Evolutionary conservation across 345 rosid species (phyloP).

Genomic region (Abelmoschus esculentus): DNA sequence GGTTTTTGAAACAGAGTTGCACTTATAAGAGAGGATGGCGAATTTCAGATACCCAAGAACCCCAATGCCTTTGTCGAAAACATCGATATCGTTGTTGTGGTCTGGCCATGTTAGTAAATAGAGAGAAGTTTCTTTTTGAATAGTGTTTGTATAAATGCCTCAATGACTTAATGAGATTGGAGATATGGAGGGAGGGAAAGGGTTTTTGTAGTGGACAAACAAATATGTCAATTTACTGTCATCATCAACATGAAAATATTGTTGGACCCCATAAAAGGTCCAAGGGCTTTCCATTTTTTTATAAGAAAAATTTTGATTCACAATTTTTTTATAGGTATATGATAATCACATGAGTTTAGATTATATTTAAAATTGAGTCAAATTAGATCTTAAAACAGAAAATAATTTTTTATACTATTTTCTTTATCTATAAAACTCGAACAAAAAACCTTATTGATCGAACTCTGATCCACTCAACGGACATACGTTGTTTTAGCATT

Average conservation of each 20-base stretch:
- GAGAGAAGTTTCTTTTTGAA: conserved; percentile 11
- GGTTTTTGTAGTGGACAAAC: conserved; percentile 46
- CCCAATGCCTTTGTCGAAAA: conserved; percentile 98
- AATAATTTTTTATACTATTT: no score
- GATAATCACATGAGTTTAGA: no score
- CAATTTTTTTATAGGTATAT: no score
- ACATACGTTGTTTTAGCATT: neutral
- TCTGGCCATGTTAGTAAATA: conserved; percentile 50
- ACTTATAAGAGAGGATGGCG: conserved; percentile 89
- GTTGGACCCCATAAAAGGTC: conserved; percentile 38
- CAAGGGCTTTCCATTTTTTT: no score
- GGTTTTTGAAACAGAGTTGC: neutral
- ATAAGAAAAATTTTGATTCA: conserved; percentile 21
- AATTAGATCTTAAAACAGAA: no score
- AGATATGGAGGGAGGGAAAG: conserved; percentile 23
- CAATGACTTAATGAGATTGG: conserved; percentile 9
- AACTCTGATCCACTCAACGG: no score
- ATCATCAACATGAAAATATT: conserved; percentile 37
- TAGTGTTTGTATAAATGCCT: conserved; percentile 40
- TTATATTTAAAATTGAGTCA: no score
- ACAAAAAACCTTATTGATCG: no score
- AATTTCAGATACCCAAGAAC: conserved; percentile 99
- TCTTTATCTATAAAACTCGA: no score
- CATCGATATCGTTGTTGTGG: conserved; percentile 95
- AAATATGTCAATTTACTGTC: conserved; percentile 40